Evolutionary conservation across 805 yeast species (phyloP), one percentile per base, ranked within the genome.

Genomic region (Candida sakaeoensis): DNA sequence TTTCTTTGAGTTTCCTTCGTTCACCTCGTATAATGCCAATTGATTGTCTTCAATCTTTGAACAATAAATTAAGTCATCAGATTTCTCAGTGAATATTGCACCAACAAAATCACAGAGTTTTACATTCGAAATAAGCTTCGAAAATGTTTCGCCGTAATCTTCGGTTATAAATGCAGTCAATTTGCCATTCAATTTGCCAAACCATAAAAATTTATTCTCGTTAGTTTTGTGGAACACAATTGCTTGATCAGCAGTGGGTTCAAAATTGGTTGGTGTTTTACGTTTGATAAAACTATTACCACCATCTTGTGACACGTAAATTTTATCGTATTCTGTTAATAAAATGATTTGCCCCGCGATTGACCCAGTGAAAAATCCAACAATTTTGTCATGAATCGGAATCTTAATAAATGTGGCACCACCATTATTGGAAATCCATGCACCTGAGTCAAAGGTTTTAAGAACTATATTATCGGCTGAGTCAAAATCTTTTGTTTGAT

Each of bases 71-170:
- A 83, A 58, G 38, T 82, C 69, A 26, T 70, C 69, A 40, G 73
- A 64, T 3, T 50, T 37, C 58, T 63, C 27, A 7, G 68, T 66
- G 35, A 85, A 70, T 22, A 73, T 65, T 1, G 74, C 57, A 10
- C 80, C 81, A n/a, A 78, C 80, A 58, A 77, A 91, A 37, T 76
- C 75, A 70, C 99, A 91, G 6, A 60, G 61, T 14, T 64, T 52
- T 5, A 78, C 84, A 46, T 77, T 67, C 6, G 74, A 74, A n/a
- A 12, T 10, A 46, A 93, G 54, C 38, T 67, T 63, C 0, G 60
- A 50, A 70, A 89, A 93, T 4, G 72, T 58, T 19, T 59, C 50
- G 16, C 98, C 99, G 17, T 74, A 77, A 61, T 90, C 79, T 18
- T 58, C 63, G 2, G 96, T 82, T 41, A 77, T 63, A 48, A 70